phyloP scores from a whole-genome alignment of 108 stramenopile genomes.

The Fragilariopsis cylindrus region DNA sequence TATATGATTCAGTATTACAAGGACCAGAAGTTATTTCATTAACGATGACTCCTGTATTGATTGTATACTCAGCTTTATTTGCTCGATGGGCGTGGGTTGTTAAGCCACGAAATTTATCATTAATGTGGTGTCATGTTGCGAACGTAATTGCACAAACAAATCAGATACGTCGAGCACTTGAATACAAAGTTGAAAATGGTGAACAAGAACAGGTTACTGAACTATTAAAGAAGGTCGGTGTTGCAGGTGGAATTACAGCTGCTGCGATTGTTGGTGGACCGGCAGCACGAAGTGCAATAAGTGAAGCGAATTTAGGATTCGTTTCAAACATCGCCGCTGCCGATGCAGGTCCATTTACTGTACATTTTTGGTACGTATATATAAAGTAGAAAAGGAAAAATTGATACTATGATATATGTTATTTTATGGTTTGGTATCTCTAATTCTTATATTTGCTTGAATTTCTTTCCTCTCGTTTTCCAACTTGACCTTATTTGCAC shows the following conservation, averaged over 20 bases:
- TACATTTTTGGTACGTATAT: slow-evolving; percentile 44
- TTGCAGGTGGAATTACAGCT: slow-evolving; percentile 59
- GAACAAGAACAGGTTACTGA: slow-evolving; percentile 69
- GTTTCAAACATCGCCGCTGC: slow-evolving; percentile 72
- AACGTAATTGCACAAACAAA: slow-evolving; percentile 84
- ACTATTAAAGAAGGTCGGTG: slow-evolving; percentile 59
- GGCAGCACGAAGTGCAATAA: slow-evolving; percentile 44
- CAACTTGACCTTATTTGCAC: not conserved
- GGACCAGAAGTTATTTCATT: slow-evolving; percentile 82
- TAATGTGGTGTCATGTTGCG: slow-evolving; percentile 71
- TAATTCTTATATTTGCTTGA: not conserved
- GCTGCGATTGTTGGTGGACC: slow-evolving; percentile 66
- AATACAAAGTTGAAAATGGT: slow-evolving; percentile 67
- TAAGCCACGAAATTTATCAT: slow-evolving; percentile 72
- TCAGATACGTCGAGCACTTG: slow-evolving; percentile 77
- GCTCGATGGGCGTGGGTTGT: slow-evolving; percentile 83
- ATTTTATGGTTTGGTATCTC: not conserved
- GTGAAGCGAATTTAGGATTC: slow-evolving; percentile 57
- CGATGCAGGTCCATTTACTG: slow-evolving; percentile 70
- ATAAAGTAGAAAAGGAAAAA: too few species aligned
- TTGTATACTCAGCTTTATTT: slow-evolving; percentile 83
- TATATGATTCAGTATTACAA: slow-evolving; percentile 77
- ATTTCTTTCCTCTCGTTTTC: not conserved
- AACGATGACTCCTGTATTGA: slow-evolving; percentile 88
- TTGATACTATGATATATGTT: not conserved